Percentiles rank a stretch among this genome's conserved stretches.
These are phyloP conservation scores for Fusarium heterosporum DNA, from an alignment of 2,329 filamentous ascomycete species.

Conservation along the genomic window DNA sequence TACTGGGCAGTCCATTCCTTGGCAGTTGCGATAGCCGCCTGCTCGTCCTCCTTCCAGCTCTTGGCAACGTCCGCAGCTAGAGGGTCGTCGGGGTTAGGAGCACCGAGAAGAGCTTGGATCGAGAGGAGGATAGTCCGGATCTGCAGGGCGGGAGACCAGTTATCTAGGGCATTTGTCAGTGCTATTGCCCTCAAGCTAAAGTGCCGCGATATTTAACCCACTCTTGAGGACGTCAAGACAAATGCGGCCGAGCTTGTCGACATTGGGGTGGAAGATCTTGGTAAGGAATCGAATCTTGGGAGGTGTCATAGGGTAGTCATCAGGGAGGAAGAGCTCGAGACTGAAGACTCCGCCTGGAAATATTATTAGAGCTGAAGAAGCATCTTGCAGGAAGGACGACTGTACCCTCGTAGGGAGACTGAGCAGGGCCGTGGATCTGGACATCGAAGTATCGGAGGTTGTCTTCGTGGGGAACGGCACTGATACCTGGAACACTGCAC, in stretches of 20 bases:
- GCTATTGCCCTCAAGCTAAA: neutral
- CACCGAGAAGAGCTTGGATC: conserved; percentile 95
- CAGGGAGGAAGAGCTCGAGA: conserved; percentile 95
- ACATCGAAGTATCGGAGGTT: conserved; percentile 99
- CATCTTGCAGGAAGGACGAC: conserved; percentile 4
- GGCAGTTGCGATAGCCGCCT: conserved; percentile 90
- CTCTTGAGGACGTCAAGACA: conserved; percentile 98
- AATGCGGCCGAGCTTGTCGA: conserved; percentile 96
- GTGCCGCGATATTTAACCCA: conserved; percentile 56
- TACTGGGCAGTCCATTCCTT: conserved; percentile 91
- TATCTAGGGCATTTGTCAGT: conserved; percentile 69
- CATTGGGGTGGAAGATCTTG: conserved; percentile 99
- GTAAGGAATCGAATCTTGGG: conserved; percentile 98
- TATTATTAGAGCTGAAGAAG: conserved; percentile 20
- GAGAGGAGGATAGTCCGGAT: conserved; percentile 99
- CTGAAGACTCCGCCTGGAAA: conserved; percentile 83
- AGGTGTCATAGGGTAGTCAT: conserved; percentile 99
- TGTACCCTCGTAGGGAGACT: conserved; percentile 94
- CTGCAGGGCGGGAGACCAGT: conserved; percentile 98
- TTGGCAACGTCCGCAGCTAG: conserved; percentile 97
- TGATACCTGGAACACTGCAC: conserved; percentile 91
- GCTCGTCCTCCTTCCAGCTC: conserved; percentile 97
- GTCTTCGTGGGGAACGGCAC: conserved; percentile 93
- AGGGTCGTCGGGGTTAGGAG: conserved; percentile 98
- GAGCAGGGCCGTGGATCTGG: conserved; percentile 89